A percentile compares a stretch with the other conserved stretches of the same genome.
These are phyloP conservation scores for Sclerotinia nivalis DNA, from an alignment of 2,329 filamentous ascomycete species.

Conservation along the genomic window DNA sequence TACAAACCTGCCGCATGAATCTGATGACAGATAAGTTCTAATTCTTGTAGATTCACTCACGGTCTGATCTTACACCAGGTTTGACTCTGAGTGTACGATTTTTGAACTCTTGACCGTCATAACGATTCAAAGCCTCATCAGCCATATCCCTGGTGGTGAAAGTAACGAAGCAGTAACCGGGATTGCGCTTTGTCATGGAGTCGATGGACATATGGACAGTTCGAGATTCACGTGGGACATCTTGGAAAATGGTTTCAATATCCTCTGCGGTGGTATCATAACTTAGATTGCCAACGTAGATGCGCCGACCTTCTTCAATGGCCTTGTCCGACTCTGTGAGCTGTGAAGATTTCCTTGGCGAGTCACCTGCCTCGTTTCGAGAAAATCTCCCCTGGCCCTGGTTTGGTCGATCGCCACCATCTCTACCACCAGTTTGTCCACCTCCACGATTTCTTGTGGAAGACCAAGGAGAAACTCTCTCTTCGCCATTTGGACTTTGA, in stretches of 20 bases:
- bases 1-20: background rate
- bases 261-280: constrained; percentile 54
- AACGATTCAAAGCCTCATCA: constrained; percentile 55
- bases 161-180: constrained; percentile 75
- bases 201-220: constrained; percentile 70
- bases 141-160: constrained; percentile 59
- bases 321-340: constrained; percentile 30
- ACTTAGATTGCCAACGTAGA: constrained; percentile 57
- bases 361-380: constrained; percentile 21
- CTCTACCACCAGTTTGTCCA: constrained; percentile 18
- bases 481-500: constrained; percentile 18
- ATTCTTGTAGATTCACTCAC: constrained; percentile 24
- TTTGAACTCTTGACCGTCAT: constrained; percentile 56
- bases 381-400: constrained; percentile 22
- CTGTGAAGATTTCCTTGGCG: constrained; percentile 27
- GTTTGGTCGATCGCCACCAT: constrained; percentile 7
- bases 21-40: background rate
- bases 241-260: constrained; percentile 50
- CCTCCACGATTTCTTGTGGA: constrained; percentile 13
- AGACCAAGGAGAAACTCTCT: constrained; percentile 18
- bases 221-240: constrained; percentile 47
- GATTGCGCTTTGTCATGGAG: constrained; percentile 66
- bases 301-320: constrained; percentile 39
- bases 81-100: constrained; percentile 64
- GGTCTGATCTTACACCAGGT: constrained; percentile 51